These are phyloP conservation scores for Capsicum rhomboideum DNA, from an alignment of 257 asterid genomes.

Conservation along the genomic window DNA sequence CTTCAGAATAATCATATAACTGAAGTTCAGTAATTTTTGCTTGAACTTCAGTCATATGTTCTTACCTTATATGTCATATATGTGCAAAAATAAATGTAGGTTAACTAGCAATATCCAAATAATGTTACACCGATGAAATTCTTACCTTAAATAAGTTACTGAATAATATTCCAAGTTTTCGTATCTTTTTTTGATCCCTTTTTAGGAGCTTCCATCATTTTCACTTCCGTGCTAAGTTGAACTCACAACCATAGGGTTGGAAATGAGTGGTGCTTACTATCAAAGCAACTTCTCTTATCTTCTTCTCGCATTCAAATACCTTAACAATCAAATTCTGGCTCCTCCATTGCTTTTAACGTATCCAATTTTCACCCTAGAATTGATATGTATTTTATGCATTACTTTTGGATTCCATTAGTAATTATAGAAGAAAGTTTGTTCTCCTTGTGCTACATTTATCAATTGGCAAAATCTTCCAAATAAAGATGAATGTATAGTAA, in stretches of 20 bases:
- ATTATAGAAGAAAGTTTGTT: background rate
- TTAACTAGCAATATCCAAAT: background rate
- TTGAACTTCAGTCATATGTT: background rate
- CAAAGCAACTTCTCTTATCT: too few species aligned
- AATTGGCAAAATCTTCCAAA: background rate
- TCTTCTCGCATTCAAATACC: background rate
- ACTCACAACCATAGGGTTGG: too few species aligned
- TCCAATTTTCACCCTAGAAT: background rate
- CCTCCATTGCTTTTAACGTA: background rate
- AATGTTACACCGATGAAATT: background rate
- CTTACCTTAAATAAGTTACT: background rate
- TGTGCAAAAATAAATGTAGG: background rate
- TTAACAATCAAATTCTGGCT: background rate
- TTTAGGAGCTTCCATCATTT: background rate
- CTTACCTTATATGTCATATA: too few species aligned
- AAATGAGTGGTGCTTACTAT: too few species aligned
- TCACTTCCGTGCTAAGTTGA: too few species aligned
- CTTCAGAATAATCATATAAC: background rate
- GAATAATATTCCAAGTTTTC: too few species aligned
- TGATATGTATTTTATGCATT: background rate
- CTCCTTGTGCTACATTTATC: background rate
- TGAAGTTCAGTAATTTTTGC: accelerated
- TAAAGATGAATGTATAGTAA: background rate
- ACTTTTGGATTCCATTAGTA: background rate
- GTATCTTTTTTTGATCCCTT: too few species aligned